phyloP scores from a whole-genome alignment of 306 rosid genomes.

The Cucurbita ficifolia region DNA sequence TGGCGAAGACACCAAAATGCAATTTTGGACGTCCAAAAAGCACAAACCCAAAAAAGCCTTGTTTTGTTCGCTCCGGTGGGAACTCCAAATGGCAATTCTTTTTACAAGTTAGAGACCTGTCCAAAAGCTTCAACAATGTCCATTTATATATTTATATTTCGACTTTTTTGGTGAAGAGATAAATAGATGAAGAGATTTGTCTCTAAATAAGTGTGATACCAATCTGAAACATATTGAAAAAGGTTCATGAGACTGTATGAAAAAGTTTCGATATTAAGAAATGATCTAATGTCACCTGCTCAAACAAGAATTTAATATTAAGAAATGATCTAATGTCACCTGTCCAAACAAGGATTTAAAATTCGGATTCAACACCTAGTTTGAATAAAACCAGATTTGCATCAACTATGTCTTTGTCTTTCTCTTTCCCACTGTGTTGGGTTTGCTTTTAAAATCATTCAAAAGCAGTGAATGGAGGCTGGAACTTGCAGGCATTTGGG shows the following conservation, averaged over 20 bases:
- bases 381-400: background rate
- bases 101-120: slow-evolving; percentile 19
- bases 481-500: slow-evolving; percentile 20
- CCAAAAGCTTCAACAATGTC: slow-evolving; percentile 10
- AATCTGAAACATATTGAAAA: too few relatives aligned
- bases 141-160: too few relatives aligned
- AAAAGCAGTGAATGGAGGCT: background rate
- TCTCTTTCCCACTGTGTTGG: background rate
- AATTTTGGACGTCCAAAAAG: slow-evolving; percentile 21
- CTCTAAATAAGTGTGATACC: too few relatives aligned
- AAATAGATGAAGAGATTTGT: too few relatives aligned
- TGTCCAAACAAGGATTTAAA: too few relatives aligned
- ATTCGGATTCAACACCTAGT: too few relatives aligned
- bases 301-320: too few relatives aligned
- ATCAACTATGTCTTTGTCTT: background rate
- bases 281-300: too few relatives aligned
- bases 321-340: too few relatives aligned
- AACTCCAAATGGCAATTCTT: slow-evolving; percentile 26
- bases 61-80: slow-evolving; percentile 17
- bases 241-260: too few relatives aligned
- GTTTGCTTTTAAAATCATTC: background rate
- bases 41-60: slow-evolving; percentile 3
- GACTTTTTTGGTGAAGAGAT: too few relatives aligned
- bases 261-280: too few relatives aligned
- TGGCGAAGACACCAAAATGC: slow-evolving; percentile 24